These are phyloP conservation scores for Acanthochlamys bracteata DNA, from an alignment of 106 monocot species.

Conservation along the genomic window DNA sequence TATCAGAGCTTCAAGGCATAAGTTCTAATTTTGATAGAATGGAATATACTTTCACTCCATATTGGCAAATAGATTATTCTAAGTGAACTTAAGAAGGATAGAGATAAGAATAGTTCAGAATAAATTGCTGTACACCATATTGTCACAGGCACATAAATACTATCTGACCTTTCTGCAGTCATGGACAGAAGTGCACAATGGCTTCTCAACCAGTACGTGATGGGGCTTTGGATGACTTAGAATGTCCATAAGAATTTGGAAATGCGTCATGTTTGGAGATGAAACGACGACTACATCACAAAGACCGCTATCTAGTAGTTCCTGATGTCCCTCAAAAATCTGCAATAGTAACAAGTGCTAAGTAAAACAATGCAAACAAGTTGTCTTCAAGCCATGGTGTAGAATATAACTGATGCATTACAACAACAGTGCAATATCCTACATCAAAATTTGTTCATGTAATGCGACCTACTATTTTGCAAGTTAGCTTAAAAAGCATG, in stretches of 20 bases:
- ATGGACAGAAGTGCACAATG: constrained; percentile 68
- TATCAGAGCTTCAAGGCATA: too few species aligned
- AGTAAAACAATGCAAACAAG: neutral
- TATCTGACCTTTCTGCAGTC: constrained; percentile 63
- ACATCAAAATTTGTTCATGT: too few species aligned
- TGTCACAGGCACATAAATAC: neutral
- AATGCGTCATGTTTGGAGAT: constrained; percentile 97
- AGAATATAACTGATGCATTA: neutral
- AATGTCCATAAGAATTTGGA: constrained; percentile 81
- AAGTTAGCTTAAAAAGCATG: too few species aligned
- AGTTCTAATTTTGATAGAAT: too few species aligned
- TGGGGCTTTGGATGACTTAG: constrained; percentile 48
- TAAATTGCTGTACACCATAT: neutral
- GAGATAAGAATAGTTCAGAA: too few species aligned
- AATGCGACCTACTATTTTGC: too few species aligned
- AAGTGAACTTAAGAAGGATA: too few species aligned
- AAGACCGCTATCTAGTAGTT: constrained; percentile 69
- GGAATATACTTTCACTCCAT: too few species aligned
- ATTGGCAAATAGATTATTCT: too few species aligned
- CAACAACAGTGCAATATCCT: neutral
- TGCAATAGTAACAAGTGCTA: neutral
- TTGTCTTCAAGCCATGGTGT: neutral
- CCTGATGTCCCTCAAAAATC: constrained; percentile 57
- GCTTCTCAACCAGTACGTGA: constrained; percentile 83
- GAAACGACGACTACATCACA: constrained; percentile 87